phyloP scores from a whole-genome alignment of 116 monocot genomes.

The Cymodocea nodosa region DNA sequence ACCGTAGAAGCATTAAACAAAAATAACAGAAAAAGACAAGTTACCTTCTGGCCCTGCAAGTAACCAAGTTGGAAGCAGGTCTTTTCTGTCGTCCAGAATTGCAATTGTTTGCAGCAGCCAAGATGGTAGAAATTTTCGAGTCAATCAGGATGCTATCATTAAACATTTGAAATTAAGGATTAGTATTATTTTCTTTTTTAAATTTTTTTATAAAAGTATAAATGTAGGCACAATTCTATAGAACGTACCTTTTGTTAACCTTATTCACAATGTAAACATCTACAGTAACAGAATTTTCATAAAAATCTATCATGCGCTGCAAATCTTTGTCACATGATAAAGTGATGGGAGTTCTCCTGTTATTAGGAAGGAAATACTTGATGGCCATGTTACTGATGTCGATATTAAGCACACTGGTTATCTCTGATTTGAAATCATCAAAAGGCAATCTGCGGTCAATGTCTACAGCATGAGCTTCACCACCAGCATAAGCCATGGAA shows the following conservation, averaged over 20 bases:
- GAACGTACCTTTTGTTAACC: constrained; percentile 17
- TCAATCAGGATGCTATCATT: constrained; percentile 8
- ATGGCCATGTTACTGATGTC: constrained; percentile 12
- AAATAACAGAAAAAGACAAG: neutral
- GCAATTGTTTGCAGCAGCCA: constrained; percentile 2
- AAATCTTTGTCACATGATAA: constrained; percentile 27
- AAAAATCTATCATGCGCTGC: constrained; percentile 33
- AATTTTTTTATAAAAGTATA: neutral
- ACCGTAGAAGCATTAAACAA: no score
- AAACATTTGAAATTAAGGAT: neutral
- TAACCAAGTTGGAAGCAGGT: constrained; percentile 1
- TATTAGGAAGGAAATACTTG: constrained; percentile 37
- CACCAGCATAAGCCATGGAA: constrained; percentile 21
- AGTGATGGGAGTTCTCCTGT: constrained; percentile 29
- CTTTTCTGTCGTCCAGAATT: constrained; percentile 10
- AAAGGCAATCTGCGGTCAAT: constrained; percentile 9
- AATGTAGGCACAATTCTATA: neutral
- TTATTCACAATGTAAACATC: constrained; percentile 29
- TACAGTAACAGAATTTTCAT: constrained; percentile 15
- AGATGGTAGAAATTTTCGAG: constrained; percentile 5
- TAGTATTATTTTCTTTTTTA: neutral
- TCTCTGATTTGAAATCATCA: constrained; percentile 25
- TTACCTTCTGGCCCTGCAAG: constrained; percentile 6
- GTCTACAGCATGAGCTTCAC: constrained; percentile 28
- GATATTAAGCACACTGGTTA: constrained; percentile 16